Evolutionary conservation across 257 asterid genomes (phyloP).

Genomic region (Plantago ovata): DNA sequence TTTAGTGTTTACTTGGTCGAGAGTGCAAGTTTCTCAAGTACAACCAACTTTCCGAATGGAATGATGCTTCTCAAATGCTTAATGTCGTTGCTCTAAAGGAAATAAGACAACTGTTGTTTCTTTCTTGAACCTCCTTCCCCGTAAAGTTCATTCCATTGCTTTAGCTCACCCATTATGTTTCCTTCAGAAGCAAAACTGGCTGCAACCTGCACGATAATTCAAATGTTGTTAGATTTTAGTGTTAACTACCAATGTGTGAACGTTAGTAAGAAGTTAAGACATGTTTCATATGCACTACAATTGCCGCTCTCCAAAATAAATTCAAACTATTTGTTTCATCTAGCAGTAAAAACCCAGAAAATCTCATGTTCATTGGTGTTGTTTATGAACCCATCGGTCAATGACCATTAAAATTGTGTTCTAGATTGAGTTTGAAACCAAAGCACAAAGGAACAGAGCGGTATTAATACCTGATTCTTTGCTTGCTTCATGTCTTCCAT

Average conservation of each 20-base stretch:
- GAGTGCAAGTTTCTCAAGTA: no score
- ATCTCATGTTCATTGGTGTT: no score
- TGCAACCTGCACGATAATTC: slow-evolving; percentile 56
- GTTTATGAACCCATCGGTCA: no score
- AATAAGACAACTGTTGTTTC: slow-evolving; percentile 80
- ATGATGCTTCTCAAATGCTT: no score
- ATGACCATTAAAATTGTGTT: background rate
- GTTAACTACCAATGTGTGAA: background rate
- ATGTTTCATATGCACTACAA: no score
- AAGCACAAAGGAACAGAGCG: background rate
- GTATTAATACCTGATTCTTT: slow-evolving; percentile 68
- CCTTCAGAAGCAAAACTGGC: slow-evolving; percentile 96
- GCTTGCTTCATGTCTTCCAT: slow-evolving; percentile 93
- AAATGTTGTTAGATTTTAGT: background rate
- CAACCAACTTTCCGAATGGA: no score
- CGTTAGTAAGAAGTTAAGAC: no score
- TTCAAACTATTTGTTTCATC: no score
- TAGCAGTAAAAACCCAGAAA: no score
- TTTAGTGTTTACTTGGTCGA: no score
- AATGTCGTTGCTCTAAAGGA: slow-evolving; percentile 38
- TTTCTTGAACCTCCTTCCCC: slow-evolving; percentile 98
- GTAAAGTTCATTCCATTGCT: slow-evolving; percentile 90
- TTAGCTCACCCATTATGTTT: slow-evolving; percentile 78
- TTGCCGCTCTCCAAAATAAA: no score
- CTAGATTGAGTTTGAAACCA: background rate